These are phyloP conservation scores for Backusella macrospora DNA, from an alignment of 192 early-diverging fungal genomes.

Conservation along the genomic window DNA sequence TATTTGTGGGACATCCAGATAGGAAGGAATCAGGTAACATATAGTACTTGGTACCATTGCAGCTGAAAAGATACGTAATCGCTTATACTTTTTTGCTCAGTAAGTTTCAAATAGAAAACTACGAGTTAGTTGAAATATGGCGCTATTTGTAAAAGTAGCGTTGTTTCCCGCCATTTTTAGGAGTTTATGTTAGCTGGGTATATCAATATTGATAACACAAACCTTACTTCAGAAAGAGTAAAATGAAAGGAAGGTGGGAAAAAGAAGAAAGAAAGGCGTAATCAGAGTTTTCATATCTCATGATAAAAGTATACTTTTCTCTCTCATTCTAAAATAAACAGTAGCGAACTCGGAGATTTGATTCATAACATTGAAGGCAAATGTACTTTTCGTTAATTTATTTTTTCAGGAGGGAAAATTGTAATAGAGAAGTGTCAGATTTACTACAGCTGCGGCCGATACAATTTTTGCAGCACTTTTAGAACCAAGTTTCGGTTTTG, in stretches of 20 bases:
- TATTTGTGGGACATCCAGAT: neutral
- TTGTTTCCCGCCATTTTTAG: neutral
- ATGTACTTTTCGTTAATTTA: neutral
- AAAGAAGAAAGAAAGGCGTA: neutral
- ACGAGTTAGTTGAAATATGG: neutral
- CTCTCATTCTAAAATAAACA: neutral
- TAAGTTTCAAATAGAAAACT: neutral
- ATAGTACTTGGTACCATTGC: neutral
- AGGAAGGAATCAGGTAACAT: neutral
- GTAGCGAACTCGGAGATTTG: neutral
- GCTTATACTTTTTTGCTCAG: neutral
- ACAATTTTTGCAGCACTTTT: neutral
- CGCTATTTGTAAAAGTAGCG: neutral
- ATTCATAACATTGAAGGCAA: neutral
- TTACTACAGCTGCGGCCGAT: no score
- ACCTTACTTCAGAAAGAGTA: neutral
- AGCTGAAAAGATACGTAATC: neutral
- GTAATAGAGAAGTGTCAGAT: neutral
- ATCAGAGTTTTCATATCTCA: slow-evolving; percentile 2
- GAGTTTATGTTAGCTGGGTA: neutral
- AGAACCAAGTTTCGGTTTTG: neutral
- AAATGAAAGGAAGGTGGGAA: neutral
- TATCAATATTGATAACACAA: neutral
- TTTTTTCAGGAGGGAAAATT: neutral
- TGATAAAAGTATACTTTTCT: neutral